Conservation (phyloP, 176 grass and related monocot genomes). For the Tillandsia leiboldiana region DNA sequence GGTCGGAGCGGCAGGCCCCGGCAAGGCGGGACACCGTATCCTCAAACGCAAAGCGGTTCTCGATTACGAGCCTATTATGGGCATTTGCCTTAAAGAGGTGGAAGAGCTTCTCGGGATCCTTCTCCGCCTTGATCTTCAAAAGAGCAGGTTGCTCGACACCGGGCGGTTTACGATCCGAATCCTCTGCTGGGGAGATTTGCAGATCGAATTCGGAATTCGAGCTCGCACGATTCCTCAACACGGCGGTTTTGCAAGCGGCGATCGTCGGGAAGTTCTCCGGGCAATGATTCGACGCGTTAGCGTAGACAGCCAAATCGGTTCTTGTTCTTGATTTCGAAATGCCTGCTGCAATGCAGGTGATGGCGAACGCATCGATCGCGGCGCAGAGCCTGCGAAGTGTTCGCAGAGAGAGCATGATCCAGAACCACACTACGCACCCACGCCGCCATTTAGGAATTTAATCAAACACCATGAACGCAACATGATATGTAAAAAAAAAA, state of each 20-base stretch:
- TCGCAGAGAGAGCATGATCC: constrained; percentile 45
- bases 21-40: constrained; percentile 58
- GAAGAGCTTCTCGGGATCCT: constrained; percentile 71
- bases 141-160: constrained; percentile 30
- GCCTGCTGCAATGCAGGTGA: constrained; percentile 72
- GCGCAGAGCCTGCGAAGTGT: constrained; percentile 61
- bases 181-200: neutral
- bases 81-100: constrained; percentile 66
- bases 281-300: constrained; percentile 18
- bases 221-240: constrained; percentile 1
- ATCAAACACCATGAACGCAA: neutral
- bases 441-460: neutral
- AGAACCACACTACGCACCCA: neutral
- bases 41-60: constrained; percentile 77
- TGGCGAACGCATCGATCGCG: constrained; percentile 62
- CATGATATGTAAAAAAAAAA: neutral
- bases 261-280: constrained; percentile 61
- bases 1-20: constrained; percentile 64
- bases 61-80: constrained; percentile 55
- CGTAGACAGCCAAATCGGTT: constrained; percentile 28
- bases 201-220: neutral
- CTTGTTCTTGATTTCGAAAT: constrained; percentile 38
- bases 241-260: constrained; percentile 46
- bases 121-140: constrained; percentile 61
- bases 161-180: neutral